Conservation (phyloP, 331 rosid genomes). For the Cydonia oblonga region DNA sequence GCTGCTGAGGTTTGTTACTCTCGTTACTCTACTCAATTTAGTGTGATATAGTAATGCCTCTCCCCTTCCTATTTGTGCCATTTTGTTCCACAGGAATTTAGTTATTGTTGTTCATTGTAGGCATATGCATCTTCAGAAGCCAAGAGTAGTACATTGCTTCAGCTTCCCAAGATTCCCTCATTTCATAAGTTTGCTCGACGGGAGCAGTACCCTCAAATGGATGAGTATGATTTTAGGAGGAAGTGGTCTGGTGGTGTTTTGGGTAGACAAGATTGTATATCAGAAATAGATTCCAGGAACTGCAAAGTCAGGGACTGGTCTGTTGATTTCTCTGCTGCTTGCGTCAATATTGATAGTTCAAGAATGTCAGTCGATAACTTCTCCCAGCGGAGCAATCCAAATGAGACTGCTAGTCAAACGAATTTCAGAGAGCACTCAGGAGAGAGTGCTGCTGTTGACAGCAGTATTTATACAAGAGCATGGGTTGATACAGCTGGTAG, state of each 20-base stretch:
- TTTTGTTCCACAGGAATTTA: constrained; percentile 10
- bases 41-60: background rate
- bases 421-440: constrained; percentile 94
- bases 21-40: background rate
- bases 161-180: constrained; percentile 97
- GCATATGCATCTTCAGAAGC: constrained; percentile 95
- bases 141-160: constrained; percentile 51
- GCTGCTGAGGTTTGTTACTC: constrained; percentile 81
- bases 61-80: constrained; percentile 9
- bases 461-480: constrained; percentile 85
- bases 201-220: constrained; percentile 63
- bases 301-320: constrained; percentile 98
- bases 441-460: constrained; percentile 87
- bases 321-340: constrained; percentile 84
- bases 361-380: constrained; percentile 71
- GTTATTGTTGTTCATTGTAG: constrained; percentile 32
- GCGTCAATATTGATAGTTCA: constrained; percentile 75
- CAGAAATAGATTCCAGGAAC: constrained; percentile 94
- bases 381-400: constrained; percentile 87
- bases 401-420: constrained; percentile 74
- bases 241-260: constrained; percentile 77
- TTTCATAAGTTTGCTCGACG: constrained; percentile 90
- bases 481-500: constrained; percentile 95
- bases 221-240: constrained; percentile 65
- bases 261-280: constrained; percentile 90